These are phyloP conservation scores for Taxillus chinensis DNA, from an alignment of 164 flowering plant genomes.

Conservation along the genomic window DNA sequence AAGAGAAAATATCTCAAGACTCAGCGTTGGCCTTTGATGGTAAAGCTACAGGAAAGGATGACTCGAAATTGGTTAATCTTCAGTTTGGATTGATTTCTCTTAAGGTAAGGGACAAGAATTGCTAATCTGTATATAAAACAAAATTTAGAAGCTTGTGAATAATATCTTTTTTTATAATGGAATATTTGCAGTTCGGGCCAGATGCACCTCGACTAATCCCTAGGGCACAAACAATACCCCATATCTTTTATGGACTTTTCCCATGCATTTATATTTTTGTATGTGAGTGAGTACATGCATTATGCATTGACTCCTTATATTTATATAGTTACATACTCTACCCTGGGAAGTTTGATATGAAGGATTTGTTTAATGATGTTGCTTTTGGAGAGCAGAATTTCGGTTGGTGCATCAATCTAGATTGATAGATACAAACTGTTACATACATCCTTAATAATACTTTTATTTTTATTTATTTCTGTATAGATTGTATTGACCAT, in stretches of 20 bases:
- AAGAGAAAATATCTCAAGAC: constrained; percentile 22
- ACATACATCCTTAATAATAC: neutral
- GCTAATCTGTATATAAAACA: too few relatives aligned
- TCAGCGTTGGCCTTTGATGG: constrained; percentile 27
- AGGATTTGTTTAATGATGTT: neutral
- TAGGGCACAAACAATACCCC: too few relatives aligned
- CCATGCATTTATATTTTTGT: too few relatives aligned
- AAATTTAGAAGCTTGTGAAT: too few relatives aligned
- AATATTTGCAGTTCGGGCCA: too few relatives aligned
- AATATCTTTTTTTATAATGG: too few relatives aligned
- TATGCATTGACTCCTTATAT: too few relatives aligned
- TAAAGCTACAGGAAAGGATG: constrained; percentile 25
- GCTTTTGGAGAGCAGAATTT: neutral
- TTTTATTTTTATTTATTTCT: neutral
- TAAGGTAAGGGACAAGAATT: constrained; percentile 34
- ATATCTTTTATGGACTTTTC: too few relatives aligned
- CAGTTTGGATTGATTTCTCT: constrained; percentile 71
- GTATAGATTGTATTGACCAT: neutral
- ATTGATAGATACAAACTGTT: neutral
- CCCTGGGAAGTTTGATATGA: neutral
- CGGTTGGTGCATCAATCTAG: too few relatives aligned
- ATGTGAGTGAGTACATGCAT: too few relatives aligned
- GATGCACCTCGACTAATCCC: too few relatives aligned
- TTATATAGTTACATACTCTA: neutral
- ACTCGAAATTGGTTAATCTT: constrained; percentile 39